Base-by-base conservation (phyloP, 495 filamentous ascomycete genomes). In the Hyaloscypha hepaticicola region DNA sequence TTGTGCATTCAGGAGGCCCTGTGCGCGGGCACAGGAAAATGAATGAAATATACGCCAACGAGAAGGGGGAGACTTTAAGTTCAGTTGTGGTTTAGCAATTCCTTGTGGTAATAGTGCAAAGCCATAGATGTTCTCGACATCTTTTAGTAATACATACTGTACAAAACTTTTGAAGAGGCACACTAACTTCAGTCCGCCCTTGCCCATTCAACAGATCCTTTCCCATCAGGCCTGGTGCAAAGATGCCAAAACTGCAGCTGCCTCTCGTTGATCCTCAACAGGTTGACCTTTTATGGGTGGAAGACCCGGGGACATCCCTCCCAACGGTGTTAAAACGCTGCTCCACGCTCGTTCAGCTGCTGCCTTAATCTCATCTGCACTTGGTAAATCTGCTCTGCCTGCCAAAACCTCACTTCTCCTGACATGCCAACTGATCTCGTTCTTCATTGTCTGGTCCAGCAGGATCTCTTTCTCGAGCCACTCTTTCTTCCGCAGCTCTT, bases 381-480 rank as follows among this genome's bases (percentile, higher is more conserved):
- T 66, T 50, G 61, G 64, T 21, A 64, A 22, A 16, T 51, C 49
- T n/a, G 48, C 63, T 27, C 33, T 50, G 9, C 53, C 63, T n/a
- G 29, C 31, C 41, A 68, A 29, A 21, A 83, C 79, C 5, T 76
- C 74, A 61, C 76, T 67, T 19, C 80, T 74, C 51, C 81, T 70
- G 29, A 74, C 70, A 66, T 79, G 74, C 77, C 76, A 84, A 28
- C 72, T 77, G 58, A 83, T 70, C 69, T 88, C 85, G 66, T 71
- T 79, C 64, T 80, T 74, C 24, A 84, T 66, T 34, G 83, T 80
- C 72, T 83, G 83, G 60, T 83, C 79, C 5, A 87, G 73, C 22
- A 87, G 72, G 28, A 80, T 75, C 72, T 97, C 92, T 74, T 97
- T 99, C 73, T 89, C 88, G 2, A 85, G 74, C 91, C 92, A 98